A percentile compares a stretch with the other conserved stretches of the same genome.
Conservation (phyloP, 352 stramenopile species). For the Nothophytophthora sp. region DNA sequence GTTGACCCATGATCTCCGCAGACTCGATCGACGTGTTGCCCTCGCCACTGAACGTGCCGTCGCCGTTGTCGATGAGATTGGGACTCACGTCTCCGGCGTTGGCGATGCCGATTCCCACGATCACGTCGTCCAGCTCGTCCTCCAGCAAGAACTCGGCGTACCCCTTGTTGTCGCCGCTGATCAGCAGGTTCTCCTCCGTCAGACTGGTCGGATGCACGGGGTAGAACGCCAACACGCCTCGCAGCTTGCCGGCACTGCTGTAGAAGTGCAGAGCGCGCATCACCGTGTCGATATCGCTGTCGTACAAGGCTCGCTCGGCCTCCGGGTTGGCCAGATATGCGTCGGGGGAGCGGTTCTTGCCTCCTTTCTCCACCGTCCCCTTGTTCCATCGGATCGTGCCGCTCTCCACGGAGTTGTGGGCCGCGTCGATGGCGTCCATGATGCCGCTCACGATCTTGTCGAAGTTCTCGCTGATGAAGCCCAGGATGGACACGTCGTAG, state of each 20-base stretch:
- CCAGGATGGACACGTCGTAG: slow-evolving; percentile 51
- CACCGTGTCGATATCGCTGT: slow-evolving; percentile 58
- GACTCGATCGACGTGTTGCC: slow-evolving; percentile 30
- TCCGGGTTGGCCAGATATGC: slow-evolving; percentile 72
- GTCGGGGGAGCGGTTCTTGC: slow-evolving; percentile 68
- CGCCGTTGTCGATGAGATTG: slow-evolving; percentile 40
- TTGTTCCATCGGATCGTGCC: slow-evolving; percentile 39
- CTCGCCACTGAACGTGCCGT: slow-evolving; percentile 40
- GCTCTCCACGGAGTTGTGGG: slow-evolving; percentile 47
- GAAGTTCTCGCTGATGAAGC: slow-evolving; percentile 56
- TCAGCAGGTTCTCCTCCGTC: slow-evolving; percentile 60
- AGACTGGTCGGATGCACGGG: slow-evolving; percentile 78
- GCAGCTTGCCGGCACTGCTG: slow-evolving; percentile 16
- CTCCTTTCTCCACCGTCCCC: slow-evolving; percentile 23
- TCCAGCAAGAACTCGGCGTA: slow-evolving; percentile 44
- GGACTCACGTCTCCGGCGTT: slow-evolving; percentile 47
- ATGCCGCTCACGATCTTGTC: slow-evolving; percentile 65
- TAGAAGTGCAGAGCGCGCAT: slow-evolving; percentile 66
- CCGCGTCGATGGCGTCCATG: slow-evolving; percentile 49
- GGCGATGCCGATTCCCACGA: slow-evolving; percentile 40
- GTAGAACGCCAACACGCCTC: slow-evolving; percentile 63
- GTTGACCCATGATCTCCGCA: slow-evolving; percentile 41
- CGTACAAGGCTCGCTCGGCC: slow-evolving; percentile 53
- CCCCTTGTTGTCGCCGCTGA: slow-evolving; percentile 81
- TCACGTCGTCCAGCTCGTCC: slow-evolving; percentile 19